These are phyloP conservation scores for Zoysia japonica DNA, from an alignment of 176 grass and related monocot species.

Conservation along the genomic window DNA sequence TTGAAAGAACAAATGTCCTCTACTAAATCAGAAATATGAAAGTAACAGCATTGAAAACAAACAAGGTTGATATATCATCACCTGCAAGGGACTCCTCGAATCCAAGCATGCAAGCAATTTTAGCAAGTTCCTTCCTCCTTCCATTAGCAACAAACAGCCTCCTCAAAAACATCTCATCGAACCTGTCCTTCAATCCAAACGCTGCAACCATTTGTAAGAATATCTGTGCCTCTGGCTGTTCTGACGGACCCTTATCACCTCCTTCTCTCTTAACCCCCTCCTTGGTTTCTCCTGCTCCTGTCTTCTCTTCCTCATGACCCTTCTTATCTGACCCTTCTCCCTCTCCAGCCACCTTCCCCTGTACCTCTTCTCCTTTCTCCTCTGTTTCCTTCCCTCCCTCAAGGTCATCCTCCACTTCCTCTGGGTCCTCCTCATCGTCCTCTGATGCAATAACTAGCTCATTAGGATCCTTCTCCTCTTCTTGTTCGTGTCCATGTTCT, in stretches of 20 bases:
- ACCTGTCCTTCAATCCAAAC: constrained; percentile 57
- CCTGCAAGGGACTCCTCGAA: constrained; percentile 62
- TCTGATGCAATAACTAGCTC: constrained; percentile 1
- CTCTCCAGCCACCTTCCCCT: constrained; percentile 12
- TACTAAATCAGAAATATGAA: constrained; percentile 23
- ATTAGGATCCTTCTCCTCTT: constrained; percentile 26
- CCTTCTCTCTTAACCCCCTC: constrained; percentile 32
- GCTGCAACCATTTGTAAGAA: constrained; percentile 66
- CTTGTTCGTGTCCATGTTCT: neutral
- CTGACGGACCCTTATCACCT: constrained; percentile 17
- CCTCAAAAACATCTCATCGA: constrained; percentile 65
- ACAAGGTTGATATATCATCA: constrained; percentile 31
- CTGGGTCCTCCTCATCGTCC: neutral
- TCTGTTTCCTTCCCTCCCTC: constrained; percentile 39
- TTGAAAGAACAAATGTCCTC: constrained; percentile 11
- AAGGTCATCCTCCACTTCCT: constrained; percentile 27
- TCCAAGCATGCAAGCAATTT: constrained; percentile 44
- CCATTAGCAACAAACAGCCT: constrained; percentile 59
- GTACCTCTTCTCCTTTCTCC: constrained; percentile 22
- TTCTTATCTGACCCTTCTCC: constrained; percentile 28
- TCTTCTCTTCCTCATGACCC: constrained; percentile 33
- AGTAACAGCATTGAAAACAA: constrained; percentile 11
- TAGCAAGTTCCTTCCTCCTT: constrained; percentile 66
- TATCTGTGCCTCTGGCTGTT: constrained; percentile 54
- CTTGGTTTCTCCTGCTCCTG: constrained; percentile 15